Evolutionary conservation across 768 basidiomycete genomes (phyloP).

Genomic region (Boletus patriciae): DNA sequence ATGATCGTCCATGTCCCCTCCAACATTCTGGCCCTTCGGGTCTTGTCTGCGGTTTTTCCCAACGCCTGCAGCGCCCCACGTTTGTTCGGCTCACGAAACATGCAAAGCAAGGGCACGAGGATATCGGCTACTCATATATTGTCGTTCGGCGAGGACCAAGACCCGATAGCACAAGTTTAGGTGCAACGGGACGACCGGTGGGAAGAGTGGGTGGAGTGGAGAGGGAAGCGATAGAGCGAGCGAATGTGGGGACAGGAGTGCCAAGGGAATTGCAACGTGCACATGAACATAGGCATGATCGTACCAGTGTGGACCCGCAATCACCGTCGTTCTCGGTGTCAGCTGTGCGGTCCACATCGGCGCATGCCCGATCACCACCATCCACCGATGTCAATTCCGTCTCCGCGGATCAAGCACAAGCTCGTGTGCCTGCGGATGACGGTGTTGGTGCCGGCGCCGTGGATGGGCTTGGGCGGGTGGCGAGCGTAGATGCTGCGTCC

Average conservation of each 20-base stretch:
- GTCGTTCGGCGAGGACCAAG: constrained; percentile 79
- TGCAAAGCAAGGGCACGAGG: constrained; percentile 79
- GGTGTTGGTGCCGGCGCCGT: constrained; percentile 19
- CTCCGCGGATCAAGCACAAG: constrained; percentile 22
- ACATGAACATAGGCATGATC: constrained; percentile 20
- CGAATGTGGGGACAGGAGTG: constrained; percentile 14
- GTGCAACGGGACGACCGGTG: constrained; percentile 12
- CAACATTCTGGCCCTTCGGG: constrained; percentile 51
- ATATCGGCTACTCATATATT: constrained; percentile 87
- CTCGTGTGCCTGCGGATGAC: constrained; percentile 21
- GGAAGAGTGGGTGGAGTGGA: constrained; percentile 33
- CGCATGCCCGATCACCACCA: constrained; percentile 15
- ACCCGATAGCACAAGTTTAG: constrained; percentile 39
- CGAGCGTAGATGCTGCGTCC: constrained; percentile 16
- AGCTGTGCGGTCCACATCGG: constrained; percentile 5
- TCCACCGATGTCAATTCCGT: constrained; percentile 20
- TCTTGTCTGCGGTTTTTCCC: constrained; percentile 79
- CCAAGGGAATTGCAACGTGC: constrained; percentile 28
- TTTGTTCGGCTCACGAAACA: constrained; percentile 91
- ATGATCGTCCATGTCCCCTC: constrained; percentile 84
- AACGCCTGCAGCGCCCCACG: constrained; percentile 81
- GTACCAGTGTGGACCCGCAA: constrained; percentile 21
- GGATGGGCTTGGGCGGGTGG: constrained; percentile 18
- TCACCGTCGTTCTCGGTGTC: constrained; percentile 25
- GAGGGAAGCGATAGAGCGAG: constrained; percentile 31